Evolutionary conservation across 2,329 filamentous ascomycete genomes (phyloP).

Genomic region (Colletotrichum sp.): DNA sequence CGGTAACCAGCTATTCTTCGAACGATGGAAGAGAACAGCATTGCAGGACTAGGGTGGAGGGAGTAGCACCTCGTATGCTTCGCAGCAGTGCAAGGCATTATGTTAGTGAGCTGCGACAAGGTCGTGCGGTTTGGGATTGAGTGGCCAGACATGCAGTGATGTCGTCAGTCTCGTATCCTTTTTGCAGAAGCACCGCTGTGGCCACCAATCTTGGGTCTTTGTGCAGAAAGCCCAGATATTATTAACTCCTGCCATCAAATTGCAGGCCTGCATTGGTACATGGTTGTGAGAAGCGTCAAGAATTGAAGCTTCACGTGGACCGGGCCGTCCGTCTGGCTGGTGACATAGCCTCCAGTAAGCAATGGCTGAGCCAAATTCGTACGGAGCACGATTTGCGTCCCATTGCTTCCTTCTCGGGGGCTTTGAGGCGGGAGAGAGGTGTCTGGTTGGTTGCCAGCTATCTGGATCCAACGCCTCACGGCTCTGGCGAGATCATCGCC

Average conservation of each 20-base stretch:
- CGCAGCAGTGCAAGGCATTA: background rate
- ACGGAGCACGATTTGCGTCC: background rate
- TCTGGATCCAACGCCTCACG: background rate
- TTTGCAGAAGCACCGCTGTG: background rate
- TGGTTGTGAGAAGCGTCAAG: background rate
- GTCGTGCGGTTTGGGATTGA: constrained; percentile 18
- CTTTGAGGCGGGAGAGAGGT: background rate
- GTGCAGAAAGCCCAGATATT: background rate
- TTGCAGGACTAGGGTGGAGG: background rate
- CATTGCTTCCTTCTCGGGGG: background rate
- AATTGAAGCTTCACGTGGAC: background rate
- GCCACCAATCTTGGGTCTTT: background rate
- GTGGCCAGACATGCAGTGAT: constrained; percentile 2
- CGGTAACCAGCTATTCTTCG: background rate
- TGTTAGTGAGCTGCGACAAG: background rate
- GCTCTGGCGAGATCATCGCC: background rate
- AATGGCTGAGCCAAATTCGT: background rate
- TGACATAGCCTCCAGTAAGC: background rate
- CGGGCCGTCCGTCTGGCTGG: background rate
- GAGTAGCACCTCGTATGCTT: constrained; percentile 11
- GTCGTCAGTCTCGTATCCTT: constrained; percentile 16
- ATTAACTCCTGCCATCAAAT: background rate
- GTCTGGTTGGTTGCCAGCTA: background rate
- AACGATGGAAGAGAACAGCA: background rate
- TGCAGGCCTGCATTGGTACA: background rate